Base-by-base conservation (phyloP, 2,329 filamentous ascomycete genomes). In the Diaporthe sp. region DNA sequence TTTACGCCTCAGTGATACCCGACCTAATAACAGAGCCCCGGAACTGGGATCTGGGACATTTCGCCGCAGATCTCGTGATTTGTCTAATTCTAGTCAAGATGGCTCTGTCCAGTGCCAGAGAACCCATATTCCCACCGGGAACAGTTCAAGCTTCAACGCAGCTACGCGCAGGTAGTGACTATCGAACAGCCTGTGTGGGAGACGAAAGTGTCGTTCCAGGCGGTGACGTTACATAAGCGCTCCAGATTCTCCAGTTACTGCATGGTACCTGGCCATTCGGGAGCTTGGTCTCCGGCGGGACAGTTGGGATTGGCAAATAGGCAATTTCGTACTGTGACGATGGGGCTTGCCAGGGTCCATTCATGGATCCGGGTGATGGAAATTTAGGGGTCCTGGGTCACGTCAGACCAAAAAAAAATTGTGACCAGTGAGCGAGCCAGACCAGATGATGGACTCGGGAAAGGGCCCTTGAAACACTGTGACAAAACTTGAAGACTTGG, bases 351-450 rank as follows among this genome's bases (percentile, higher is more conserved):
- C 47, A 68, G 63, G 63, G 27, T 66, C 7, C 25, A 17, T 50
- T 42, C 42, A 61, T 66, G 61, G 59, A 27, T 53, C 32, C 47
- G 63, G 63, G 47, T 35, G 51, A 53, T 37, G 51, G 63, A 68
- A 53, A 68, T 51, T 68, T 53, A 68, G 47, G 63, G 63, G 63
- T 68, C 63, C 63, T 53, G 63, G 63, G 63, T 68, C 32, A 68
- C 63, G 63, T 51, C 63, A 68, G 63, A 39, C 47, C 63, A 63
- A 63, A 51, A 44, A 44, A 44, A 30, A 17, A n/a, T n/a, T 32
- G n/a, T 27, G 32, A 27, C 22, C 42, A 50, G 39, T 47, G 58
- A 35, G 42, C 7, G 44, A 68, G 47, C n/a, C 44, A 50, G 42
- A 35, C 61, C 15, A 22, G 15, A 37, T 8, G n/a, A 39, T 19